These are phyloP conservation scores for Dothiorella sarmentorum DNA, from an alignment of 2,329 filamentous ascomycete genomes.

Conservation along the genomic window DNA sequence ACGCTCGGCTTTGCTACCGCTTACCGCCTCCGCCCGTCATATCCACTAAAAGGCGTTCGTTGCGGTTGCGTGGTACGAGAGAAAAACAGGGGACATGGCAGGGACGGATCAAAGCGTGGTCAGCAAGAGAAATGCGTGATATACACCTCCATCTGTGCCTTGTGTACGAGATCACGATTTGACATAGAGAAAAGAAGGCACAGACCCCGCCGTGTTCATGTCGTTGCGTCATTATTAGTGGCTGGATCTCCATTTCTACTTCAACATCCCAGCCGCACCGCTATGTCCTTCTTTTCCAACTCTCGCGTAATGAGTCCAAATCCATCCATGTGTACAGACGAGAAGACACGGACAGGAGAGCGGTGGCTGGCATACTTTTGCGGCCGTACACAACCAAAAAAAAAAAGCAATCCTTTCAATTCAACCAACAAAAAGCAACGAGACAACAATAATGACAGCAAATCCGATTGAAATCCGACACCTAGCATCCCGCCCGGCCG, in stretches of 20 bases:
- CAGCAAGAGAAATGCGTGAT: too few relatives aligned
- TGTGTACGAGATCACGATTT: too few relatives aligned
- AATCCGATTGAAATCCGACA: too few relatives aligned
- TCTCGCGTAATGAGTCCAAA: neutral
- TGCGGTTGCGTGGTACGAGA: neutral
- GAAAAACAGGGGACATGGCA: too few relatives aligned
- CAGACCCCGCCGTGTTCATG: neutral
- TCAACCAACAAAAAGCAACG: too few relatives aligned
- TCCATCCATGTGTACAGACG: neutral
- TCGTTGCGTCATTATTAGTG: neutral
- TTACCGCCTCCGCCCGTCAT: slow-evolving; percentile 9
- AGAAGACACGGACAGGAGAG: neutral
- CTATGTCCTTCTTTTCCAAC: neutral
- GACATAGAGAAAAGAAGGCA: neutral
- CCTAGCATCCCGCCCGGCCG: too few relatives aligned
- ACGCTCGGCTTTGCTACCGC: slow-evolving; percentile 15
- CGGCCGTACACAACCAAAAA: neutral
- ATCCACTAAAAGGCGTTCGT: too few relatives aligned
- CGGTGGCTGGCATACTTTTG: neutral
- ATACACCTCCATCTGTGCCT: too few relatives aligned
- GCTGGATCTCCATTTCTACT: neutral
- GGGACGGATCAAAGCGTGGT: too few relatives aligned
- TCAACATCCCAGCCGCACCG: neutral
- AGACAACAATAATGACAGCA: too few relatives aligned
- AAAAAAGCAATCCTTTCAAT: too few relatives aligned